Percentiles rank a stretch among this genome's conserved stretches.
These are phyloP conservation scores for Serendipita sp. DNA, from an alignment of 768 basidiomycete genomes.

Conservation along the genomic window DNA sequence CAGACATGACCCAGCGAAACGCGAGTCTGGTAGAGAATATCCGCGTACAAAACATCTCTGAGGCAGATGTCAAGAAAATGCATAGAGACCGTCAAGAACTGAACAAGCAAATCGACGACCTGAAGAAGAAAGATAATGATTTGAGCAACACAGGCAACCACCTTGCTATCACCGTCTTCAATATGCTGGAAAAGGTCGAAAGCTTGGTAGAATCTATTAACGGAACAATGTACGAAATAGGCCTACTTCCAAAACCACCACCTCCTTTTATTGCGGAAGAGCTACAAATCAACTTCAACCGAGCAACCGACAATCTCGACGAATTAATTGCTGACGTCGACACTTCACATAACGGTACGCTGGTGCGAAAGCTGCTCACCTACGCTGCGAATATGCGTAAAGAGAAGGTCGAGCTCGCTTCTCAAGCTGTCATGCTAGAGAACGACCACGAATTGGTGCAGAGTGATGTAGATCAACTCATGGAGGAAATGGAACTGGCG, in stretches of 20 bases:
- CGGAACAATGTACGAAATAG: conserved; percentile 53
- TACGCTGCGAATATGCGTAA: conserved; percentile 60
- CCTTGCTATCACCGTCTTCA: conserved; percentile 69
- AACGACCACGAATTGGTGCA: conserved; percentile 69
- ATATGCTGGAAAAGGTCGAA: conserved; percentile 66
- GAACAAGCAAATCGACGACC: conserved; percentile 52
- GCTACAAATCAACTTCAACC: conserved; percentile 66
- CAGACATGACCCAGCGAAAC: conserved; percentile 47
- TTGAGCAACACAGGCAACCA: conserved; percentile 55
- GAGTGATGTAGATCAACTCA: conserved; percentile 54
- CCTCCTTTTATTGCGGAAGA: conserved; percentile 56
- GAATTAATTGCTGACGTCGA: conserved; percentile 53
- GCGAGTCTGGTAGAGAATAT: conserved; percentile 47
- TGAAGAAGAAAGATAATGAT: conserved; percentile 59
- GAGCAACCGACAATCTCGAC: conserved; percentile 52
- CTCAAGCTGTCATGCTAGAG: conserved; percentile 54
- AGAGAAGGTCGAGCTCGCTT: conserved; percentile 53
- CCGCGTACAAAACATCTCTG: conserved; percentile 72
- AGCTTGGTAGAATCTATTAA: conserved; percentile 68
- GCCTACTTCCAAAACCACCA: conserved; percentile 57
- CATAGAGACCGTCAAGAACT: conserved; percentile 75
- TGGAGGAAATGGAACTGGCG: conserved; percentile 60
- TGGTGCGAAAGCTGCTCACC: conserved; percentile 34
- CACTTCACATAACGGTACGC: conserved; percentile 19
- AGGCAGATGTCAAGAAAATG: conserved; percentile 84